phyloP scores from a whole-genome alignment of 768 basidiomycete species.

The Leccinum incarnatum region DNA sequence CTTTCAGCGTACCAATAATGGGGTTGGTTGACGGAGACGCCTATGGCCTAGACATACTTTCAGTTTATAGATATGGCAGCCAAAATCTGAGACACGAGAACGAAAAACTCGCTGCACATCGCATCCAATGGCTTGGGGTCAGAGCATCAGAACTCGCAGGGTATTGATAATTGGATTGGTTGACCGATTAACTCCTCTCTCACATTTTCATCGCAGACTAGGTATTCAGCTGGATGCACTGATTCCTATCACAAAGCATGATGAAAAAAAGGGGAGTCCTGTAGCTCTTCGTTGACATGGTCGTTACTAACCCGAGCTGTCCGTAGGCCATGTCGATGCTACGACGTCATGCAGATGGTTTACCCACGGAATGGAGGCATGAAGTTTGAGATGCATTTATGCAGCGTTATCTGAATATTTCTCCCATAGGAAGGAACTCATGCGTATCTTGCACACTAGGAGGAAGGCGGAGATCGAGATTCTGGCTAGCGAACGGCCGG shows the following conservation, averaged over 20 bases:
- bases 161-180: constrained; percentile 38
- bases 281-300: not conserved
- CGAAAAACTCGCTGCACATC: constrained; percentile 58
- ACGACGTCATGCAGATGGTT: constrained; percentile 32
- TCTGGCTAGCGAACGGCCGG: constrained; percentile 29
- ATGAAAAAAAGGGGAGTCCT: constrained; percentile 66
- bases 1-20: constrained; percentile 66
- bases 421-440: constrained; percentile 67
- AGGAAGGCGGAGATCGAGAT: constrained; percentile 94
- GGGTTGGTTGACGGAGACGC: constrained; percentile 89
- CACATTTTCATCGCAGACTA: constrained; percentile 40
- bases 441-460: constrained; percentile 73
- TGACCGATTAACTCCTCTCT: not conserved
- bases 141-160: constrained; percentile 60
- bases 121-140: constrained; percentile 81
- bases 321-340: constrained; percentile 67
- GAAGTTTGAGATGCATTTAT: constrained; percentile 14
- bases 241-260: constrained; percentile 65
- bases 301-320: not conserved
- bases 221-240: constrained; percentile 58
- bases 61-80: constrained; percentile 85
- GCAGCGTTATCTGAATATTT: constrained; percentile 2
- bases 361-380: constrained; percentile 72
- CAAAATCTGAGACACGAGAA: constrained; percentile 67
- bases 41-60: constrained; percentile 88